phyloP scores from a whole-genome alignment of 2,329 filamentous ascomycete species.

The Helotiales sp. region DNA sequence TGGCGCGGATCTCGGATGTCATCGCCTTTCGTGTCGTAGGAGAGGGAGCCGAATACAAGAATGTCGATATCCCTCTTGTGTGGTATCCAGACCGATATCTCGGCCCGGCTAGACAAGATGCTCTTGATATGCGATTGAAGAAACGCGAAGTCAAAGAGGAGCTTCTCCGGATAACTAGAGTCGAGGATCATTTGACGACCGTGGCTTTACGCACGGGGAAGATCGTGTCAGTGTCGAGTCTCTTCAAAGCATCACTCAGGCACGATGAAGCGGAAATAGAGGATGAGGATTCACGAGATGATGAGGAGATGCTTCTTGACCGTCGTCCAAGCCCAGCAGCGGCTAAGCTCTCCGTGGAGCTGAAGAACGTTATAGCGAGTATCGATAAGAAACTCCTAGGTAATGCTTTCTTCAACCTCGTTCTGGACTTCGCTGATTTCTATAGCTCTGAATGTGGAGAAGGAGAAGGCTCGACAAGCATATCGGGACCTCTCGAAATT shows the following conservation, averaged over 20 bases:
- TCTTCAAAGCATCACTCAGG: slow-evolving; percentile 31
- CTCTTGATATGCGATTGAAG: slow-evolving; percentile 42
- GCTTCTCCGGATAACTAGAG: slow-evolving; percentile 24
- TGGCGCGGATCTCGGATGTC: slow-evolving; percentile 46
- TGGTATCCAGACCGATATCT: slow-evolving; percentile 58
- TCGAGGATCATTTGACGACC: slow-evolving; percentile 31
- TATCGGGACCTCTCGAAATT: slow-evolving; percentile 42
- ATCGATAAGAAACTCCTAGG: slow-evolving; percentile 36
- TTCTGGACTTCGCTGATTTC: slow-evolving; percentile 19
- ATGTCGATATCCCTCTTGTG: slow-evolving; percentile 50
- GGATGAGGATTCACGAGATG: slow-evolving; percentile 16
- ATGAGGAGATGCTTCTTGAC: slow-evolving; percentile 11
- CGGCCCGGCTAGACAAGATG: slow-evolving; percentile 44
- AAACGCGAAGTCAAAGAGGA: slow-evolving; percentile 32
- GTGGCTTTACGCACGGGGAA: slow-evolving; percentile 23
- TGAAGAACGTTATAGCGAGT: slow-evolving; percentile 30
- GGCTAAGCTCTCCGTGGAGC: slow-evolving; percentile 27
- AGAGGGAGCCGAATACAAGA: slow-evolving; percentile 42
- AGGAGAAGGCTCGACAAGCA: slow-evolving; percentile 30
- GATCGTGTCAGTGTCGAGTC: slow-evolving; percentile 31
- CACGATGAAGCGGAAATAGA: slow-evolving; percentile 31
- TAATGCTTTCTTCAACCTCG: slow-evolving; percentile 8
- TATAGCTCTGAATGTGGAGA: slow-evolving; percentile 32
- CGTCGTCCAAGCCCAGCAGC: slow-evolving; percentile 12
- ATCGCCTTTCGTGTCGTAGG: slow-evolving; percentile 47